These are phyloP conservation scores for Polygonum maritimum DNA, from an alignment of 148 eudicot species.

Conservation along the genomic window DNA sequence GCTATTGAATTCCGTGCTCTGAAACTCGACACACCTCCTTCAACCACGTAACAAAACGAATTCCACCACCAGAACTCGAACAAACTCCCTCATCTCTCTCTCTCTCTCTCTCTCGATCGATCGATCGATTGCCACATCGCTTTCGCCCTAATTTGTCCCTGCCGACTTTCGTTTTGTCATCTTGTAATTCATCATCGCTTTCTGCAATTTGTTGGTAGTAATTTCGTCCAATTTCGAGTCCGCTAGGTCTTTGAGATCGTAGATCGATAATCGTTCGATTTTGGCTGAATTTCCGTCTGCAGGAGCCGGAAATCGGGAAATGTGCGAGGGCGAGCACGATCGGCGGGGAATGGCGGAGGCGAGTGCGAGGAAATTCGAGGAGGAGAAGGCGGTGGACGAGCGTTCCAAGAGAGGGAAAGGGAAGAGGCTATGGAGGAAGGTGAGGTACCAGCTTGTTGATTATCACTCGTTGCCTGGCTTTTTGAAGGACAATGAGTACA, in stretches of 20 bases:
- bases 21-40: not conserved
- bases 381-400: not conserved
- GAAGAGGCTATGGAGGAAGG: conserved; percentile 80
- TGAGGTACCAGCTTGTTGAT: conserved; percentile 78
- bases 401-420: conserved; percentile 25
- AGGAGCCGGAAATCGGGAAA: not conserved
- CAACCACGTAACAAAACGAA: not conserved
- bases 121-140: not conserved
- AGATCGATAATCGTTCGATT: not conserved
- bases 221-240: not conserved
- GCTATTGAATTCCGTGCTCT: too few relatives aligned
- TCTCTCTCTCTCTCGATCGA: not conserved
- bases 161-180: not conserved
- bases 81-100: conserved; percentile 1
- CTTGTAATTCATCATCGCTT: not conserved
- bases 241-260: not conserved
- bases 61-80: not conserved
- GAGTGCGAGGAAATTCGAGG: not conserved
- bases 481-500: conserved; percentile 83
- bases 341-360: not conserved
- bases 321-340: not conserved
- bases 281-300: not conserved
- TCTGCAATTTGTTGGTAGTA: not conserved
- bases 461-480: conserved; percentile 67
- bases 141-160: not conserved